Conservation (phyloP, 1,284 basidiomycete genomes). For the Phellinidium pouzarii region DNA sequence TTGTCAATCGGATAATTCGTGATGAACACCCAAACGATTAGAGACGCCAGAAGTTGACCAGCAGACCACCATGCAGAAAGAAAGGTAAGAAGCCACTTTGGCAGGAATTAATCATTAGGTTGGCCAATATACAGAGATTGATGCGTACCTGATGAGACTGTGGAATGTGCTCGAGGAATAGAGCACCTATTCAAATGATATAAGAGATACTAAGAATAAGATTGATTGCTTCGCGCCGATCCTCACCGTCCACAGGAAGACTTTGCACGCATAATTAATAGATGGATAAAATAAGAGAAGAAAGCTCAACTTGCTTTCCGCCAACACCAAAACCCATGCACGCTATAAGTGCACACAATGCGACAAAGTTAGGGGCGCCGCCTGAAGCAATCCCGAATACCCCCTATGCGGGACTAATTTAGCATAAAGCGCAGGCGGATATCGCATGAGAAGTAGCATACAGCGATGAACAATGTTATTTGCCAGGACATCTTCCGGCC, state of each 20-base stretch:
- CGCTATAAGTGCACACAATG: slow-evolving; percentile 43
- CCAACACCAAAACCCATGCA: slow-evolving; percentile 52
- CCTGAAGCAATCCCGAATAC: slow-evolving; percentile 56
- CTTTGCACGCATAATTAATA: slow-evolving; percentile 22
- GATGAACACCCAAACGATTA: slow-evolving; percentile 47
- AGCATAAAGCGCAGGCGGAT: not conserved
- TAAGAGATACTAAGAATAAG: not conserved
- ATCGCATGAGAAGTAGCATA: not conserved
- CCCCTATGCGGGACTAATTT: slow-evolving; percentile 20
- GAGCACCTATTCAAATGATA: slow-evolving; percentile 31
- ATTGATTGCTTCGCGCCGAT: not conserved
- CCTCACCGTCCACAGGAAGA: slow-evolving; percentile 46
- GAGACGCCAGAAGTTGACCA: slow-evolving; percentile 47
- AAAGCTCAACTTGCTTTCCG: slow-evolving; percentile 38
- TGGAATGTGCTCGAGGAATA: slow-evolving; percentile 53
- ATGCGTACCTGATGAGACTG: slow-evolving; percentile 38
- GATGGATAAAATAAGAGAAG: not conserved
- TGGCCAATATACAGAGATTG: not conserved
- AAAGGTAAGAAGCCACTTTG: slow-evolving; percentile 55
- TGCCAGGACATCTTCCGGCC: slow-evolving; percentile 53
- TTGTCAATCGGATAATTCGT: slow-evolving; percentile 39
- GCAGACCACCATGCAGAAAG: slow-evolving; percentile 62
- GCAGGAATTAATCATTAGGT: slow-evolving; percentile 6
- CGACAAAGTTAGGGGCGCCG: slow-evolving; percentile 44
- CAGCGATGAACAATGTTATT: slow-evolving; percentile 51